A percentile compares a stretch with the other conserved stretches of the same genome.
Conservation (phyloP, 208 protist genomes). For the Histomonas meleagridis region DNA sequence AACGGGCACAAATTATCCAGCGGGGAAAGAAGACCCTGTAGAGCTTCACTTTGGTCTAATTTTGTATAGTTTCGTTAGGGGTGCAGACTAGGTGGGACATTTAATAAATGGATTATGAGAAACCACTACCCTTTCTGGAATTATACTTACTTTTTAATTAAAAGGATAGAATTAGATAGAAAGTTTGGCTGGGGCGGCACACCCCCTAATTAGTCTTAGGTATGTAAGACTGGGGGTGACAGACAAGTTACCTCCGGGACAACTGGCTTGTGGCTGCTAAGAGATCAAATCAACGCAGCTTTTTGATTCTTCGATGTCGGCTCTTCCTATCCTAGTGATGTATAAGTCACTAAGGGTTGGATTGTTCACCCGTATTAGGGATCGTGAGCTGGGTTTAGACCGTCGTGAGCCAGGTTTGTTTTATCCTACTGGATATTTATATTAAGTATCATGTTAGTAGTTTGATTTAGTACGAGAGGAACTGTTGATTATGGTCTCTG, state of each 20-base stretch:
- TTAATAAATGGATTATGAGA: conserved; percentile 59
- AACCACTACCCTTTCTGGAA: conserved; percentile 61
- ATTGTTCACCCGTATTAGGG: conserved; percentile 55
- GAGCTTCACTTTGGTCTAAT: conserved; percentile 66
- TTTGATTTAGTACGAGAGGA: conserved; percentile 63
- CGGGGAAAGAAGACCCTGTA: conserved; percentile 68
- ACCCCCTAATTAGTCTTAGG: conserved; percentile 64
- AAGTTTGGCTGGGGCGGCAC: conserved; percentile 67
- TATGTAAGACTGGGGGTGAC: too few species aligned
- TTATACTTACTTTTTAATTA: conserved; percentile 55
- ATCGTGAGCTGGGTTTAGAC: conserved; percentile 68
- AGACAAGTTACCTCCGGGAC: background rate
- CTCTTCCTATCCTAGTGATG: conserved; percentile 64
- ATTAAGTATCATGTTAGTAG: conserved; percentile 51
- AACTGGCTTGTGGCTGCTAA: conserved; percentile 68
- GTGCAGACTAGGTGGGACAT: conserved; percentile 65
- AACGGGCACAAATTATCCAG: conserved; percentile 55
- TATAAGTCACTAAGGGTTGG: conserved; percentile 58
- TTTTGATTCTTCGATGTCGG: conserved; percentile 65
- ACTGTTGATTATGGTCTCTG: conserved; percentile 55
- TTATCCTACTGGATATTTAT: conserved; percentile 62
- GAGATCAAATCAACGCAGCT: conserved; percentile 58
- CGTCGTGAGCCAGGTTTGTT: conserved; percentile 69
- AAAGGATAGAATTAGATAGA: conserved; percentile 58
- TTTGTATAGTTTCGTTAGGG: conserved; percentile 54